Percentiles rank a stretch among this genome's conserved stretches.
phyloP scores from a whole-genome alignment of 2,329 filamentous ascomycete genomes.

The Ophiostoma triangulosporum region DNA sequence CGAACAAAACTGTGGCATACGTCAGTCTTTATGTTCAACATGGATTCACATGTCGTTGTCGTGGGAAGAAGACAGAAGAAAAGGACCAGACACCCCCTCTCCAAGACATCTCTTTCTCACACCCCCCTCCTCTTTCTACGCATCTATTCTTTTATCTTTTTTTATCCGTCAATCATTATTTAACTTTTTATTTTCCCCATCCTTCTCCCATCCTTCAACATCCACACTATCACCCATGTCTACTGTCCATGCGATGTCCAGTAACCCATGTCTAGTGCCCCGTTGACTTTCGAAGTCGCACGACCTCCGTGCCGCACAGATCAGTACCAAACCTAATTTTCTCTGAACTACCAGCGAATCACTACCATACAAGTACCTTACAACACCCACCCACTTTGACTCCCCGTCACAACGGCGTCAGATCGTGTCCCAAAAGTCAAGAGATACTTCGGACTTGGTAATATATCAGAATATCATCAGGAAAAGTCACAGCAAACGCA shows the following conservation, averaged over 20 bases:
- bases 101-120: not conserved
- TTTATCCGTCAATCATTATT: conserved; percentile 4
- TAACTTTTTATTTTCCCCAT: conserved; percentile 4
- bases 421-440: not conserved
- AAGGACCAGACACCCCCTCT: not conserved
- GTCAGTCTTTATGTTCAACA: too few relatives aligned
- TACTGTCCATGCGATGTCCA: conserved; percentile 21
- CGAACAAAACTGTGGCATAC: not conserved
- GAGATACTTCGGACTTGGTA: not conserved
- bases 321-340: conserved; percentile 21
- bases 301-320: conserved; percentile 33
- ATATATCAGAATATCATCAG: not conserved
- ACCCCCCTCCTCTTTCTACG: not conserved
- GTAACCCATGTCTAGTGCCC: conserved; percentile 28
- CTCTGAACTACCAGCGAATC: conserved; percentile 17
- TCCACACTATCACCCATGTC: conserved; percentile 22
- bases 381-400: conserved; percentile 5
- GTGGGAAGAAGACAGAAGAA: not conserved
- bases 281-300: conserved; percentile 33
- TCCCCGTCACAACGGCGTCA: not conserved
- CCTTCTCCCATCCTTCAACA: conserved; percentile 14
- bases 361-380: not conserved
- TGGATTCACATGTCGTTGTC: not conserved
- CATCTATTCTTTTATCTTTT: conserved; percentile 4
- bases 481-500: not conserved